phyloP scores from a whole-genome alignment of 768 basidiomycete species.

The Termitomyces sp. region DNA sequence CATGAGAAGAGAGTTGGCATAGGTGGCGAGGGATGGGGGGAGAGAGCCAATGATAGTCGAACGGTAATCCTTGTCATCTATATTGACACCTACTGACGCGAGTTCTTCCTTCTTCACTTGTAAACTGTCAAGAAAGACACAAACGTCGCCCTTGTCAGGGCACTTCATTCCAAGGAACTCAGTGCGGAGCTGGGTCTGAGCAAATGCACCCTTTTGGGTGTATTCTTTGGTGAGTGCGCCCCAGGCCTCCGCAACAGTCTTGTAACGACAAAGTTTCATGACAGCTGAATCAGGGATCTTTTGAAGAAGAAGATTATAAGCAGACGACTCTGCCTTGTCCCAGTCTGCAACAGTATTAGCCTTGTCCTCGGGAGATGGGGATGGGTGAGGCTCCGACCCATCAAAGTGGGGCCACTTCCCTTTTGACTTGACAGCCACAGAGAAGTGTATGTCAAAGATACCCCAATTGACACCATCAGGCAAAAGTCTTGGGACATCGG shows the following conservation, averaged over 20 bases:
- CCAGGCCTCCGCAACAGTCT: too few relatives aligned
- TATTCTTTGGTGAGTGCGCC: too few relatives aligned
- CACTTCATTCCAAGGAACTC: background rate
- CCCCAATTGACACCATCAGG: too few relatives aligned
- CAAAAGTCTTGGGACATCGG: too few relatives aligned
- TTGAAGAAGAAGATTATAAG: background rate
- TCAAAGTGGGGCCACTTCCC: background rate
- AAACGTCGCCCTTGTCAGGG: slow-evolving; percentile 18
- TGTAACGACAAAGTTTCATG: too few relatives aligned
- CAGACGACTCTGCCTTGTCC: background rate
- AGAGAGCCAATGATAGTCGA: too few relatives aligned
- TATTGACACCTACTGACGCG: slow-evolving; percentile 15
- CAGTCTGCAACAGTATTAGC: background rate
- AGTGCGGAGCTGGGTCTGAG: background rate
- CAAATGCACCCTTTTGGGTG: background rate
- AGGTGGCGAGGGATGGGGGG: too few relatives aligned
- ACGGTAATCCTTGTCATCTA: slow-evolving; percentile 24
- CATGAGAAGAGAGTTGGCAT: too few relatives aligned
- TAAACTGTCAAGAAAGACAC: slow-evolving; percentile 13
- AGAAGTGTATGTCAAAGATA: background rate
- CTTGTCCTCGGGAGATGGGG: background rate
- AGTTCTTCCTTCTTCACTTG: background rate
- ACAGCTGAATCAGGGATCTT: background rate
- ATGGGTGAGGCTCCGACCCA: background rate
- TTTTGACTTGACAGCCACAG: background rate